Conservation (phyloP, 2,329 filamentous ascomycete genomes). For the Pseudopyrenochaeta lycopersici region DNA sequence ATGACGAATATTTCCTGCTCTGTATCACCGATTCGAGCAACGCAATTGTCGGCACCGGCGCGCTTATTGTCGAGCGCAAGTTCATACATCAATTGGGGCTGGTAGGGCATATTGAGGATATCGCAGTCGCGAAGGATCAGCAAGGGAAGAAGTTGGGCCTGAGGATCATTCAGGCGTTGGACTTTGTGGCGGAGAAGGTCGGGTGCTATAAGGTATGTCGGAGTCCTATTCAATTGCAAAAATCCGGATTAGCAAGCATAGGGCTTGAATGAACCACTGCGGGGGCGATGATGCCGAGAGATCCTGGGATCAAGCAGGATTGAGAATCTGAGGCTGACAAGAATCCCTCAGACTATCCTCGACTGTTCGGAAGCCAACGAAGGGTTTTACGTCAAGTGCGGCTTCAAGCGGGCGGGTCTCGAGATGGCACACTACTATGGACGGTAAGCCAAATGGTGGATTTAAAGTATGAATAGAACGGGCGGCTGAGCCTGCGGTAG, state of each 20-base stretch:
- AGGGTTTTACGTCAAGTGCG: constrained; percentile 98
- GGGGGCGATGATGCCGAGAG: not conserved
- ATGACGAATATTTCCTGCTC: constrained; percentile 84
- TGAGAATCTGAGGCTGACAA: not conserved
- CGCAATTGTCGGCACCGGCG: constrained; percentile 87
- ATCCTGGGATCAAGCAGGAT: not conserved
- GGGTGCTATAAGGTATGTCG: constrained; percentile 86
- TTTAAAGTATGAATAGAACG: not conserved
- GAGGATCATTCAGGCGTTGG: constrained; percentile 91
- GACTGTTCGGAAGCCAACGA: constrained; percentile 97
- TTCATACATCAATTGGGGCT: constrained; percentile 84
- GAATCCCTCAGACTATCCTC: constrained; percentile 78
- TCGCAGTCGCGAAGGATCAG: constrained; percentile 92
- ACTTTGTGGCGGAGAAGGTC: constrained; percentile 84
- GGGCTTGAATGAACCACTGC: not conserved
- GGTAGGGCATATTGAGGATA: constrained; percentile 97
- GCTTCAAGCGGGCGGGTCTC: constrained; percentile 87
- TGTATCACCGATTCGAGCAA: constrained; percentile 79
- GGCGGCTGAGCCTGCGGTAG: not conserved
- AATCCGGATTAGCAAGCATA: not conserved
- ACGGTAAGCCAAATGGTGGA: constrained; percentile 18
- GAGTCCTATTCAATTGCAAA: no score
- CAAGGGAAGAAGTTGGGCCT: constrained; percentile 97
- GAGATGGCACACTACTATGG: constrained; percentile 96
- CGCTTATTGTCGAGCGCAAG: constrained; percentile 91